Conservation (phyloP, 176 grass and related monocot genomes). For the Triticum turgidum region DNA sequence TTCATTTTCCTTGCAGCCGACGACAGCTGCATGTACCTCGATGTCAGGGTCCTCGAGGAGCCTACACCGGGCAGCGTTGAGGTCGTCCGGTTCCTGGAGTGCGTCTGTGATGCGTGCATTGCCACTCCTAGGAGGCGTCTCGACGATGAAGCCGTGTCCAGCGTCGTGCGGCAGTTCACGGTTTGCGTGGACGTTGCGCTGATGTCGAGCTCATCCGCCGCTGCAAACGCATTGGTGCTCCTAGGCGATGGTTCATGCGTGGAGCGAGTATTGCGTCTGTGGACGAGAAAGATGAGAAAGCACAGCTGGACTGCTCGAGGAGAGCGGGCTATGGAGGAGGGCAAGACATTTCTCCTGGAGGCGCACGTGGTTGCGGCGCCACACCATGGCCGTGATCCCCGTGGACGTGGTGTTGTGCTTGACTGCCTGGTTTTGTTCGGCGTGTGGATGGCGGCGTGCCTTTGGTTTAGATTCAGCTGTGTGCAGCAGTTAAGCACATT, state of each 20-base stretch:
- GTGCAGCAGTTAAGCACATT: too few species aligned
- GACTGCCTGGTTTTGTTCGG: too few species aligned
- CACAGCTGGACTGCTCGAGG: neutral
- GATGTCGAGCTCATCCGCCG: neutral
- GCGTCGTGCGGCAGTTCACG: constrained; percentile 44
- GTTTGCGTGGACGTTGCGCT: constrained; percentile 31
- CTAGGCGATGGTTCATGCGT: neutral
- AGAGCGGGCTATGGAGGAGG: neutral
- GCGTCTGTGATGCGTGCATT: constrained; percentile 35
- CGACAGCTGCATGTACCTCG: constrained; percentile 59
- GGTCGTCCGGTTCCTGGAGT: constrained; percentile 45
- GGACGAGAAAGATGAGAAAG: neutral
- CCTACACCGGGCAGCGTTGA: constrained; percentile 42
- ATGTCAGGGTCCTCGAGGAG: constrained; percentile 29
- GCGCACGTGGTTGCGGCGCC: constrained; percentile 40
- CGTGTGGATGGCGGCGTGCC: too few species aligned
- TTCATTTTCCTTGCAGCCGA: too few species aligned
- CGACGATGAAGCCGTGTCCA: constrained; percentile 30
- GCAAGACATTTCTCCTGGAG: neutral
- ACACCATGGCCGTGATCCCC: constrained; percentile 41
- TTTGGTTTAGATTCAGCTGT: too few species aligned
- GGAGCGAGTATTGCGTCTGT: neutral
- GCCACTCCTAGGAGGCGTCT: constrained; percentile 33
- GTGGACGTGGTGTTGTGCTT: neutral
- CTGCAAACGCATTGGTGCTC: neutral